A percentile compares a stretch with the other conserved stretches of the same genome.
Evolutionary conservation across 2,329 filamentous ascomycete species (phyloP).

Genomic region (Colletotrichum brevisporum): DNA sequence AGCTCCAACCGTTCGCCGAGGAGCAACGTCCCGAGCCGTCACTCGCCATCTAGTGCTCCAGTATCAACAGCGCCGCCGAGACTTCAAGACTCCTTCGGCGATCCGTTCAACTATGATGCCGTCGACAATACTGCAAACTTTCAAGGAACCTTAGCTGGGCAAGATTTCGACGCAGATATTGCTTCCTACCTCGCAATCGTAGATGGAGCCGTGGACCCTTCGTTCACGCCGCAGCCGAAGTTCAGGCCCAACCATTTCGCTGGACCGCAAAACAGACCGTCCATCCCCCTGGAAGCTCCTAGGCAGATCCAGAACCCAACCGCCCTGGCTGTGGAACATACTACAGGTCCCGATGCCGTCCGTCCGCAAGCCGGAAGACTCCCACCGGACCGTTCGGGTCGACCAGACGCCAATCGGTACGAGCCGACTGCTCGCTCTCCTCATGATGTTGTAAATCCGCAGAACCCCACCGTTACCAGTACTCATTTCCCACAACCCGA

Average conservation of each 20-base stretch:
- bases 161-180: neutral
- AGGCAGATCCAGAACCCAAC: neutral
- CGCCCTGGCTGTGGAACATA: neutral
- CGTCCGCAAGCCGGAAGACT: neutral
- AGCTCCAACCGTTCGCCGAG: neutral
- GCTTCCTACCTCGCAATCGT: neutral
- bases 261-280: constrained; percentile 8
- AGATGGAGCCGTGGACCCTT: neutral
- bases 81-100: neutral
- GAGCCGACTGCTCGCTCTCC: too few species aligned
- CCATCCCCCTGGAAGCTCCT: constrained; percentile 3
- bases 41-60: neutral
- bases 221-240: constrained; percentile 11
- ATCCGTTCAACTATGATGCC: neutral
- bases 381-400: neutral
- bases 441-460: too few species aligned
- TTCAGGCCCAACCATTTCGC: constrained; percentile 30
- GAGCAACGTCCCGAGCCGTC: neutral
- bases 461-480: too few species aligned
- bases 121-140: too few species aligned
- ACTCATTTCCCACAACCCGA: too few species aligned
- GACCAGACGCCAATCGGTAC: too few species aligned
- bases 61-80: too few species aligned
- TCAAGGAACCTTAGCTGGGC: neutral
- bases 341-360: neutral